Evolutionary conservation across 2,329 filamentous ascomycete species (phyloP), one percentile per base, ranked within the genome.

Genomic region (Lachnellula subtilissima): DNA sequence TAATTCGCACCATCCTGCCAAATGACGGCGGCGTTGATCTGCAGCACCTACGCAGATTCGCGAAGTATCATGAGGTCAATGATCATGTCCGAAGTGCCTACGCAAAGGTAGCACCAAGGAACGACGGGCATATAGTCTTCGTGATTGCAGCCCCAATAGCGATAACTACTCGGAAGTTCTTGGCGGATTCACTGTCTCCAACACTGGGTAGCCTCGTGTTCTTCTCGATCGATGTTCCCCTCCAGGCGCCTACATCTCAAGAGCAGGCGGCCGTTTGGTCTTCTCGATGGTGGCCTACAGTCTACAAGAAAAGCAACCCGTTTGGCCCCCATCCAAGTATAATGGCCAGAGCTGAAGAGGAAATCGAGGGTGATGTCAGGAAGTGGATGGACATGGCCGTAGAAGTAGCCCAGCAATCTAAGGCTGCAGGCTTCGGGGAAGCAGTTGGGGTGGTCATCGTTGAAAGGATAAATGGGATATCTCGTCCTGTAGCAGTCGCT

Each of bases 251-350:
- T 2, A 91, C 86, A 5, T 92, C 88, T 3, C 82, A 86, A 63
- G 78, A 86, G 40, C 88, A 93, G 70, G 88, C 90, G 8, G 82
- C 81, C 25, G 76, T 83, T 69, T 94, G 89, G 89, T 87, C 84
- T 25, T 76, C 81, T 36, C 79, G 86, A 64, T 93, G 90, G 71
- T 95, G 90, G 90, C 90, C 90, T 12, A 88, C 86, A 1, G 83
- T 92, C 49, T 95, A 94, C 74, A 87, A 89, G 61, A 91, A 91
- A 75, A 92, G 88, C 63, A 94, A 94, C 67, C 89, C 89, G 2
- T 88, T 92, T 57, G 90, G 90, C 4, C 89, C 90, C 17, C 90
- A 95, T 68, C 89, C 89, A 59, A 84, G 85, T 66, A 82, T 88
- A 68, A 83, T 93, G 54, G 76, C 81, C 43, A 84, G 87, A 57